Evolutionary conservation across 805 yeast species (phyloP).

Genomic region (Saturnispora gosingensis): DNA sequence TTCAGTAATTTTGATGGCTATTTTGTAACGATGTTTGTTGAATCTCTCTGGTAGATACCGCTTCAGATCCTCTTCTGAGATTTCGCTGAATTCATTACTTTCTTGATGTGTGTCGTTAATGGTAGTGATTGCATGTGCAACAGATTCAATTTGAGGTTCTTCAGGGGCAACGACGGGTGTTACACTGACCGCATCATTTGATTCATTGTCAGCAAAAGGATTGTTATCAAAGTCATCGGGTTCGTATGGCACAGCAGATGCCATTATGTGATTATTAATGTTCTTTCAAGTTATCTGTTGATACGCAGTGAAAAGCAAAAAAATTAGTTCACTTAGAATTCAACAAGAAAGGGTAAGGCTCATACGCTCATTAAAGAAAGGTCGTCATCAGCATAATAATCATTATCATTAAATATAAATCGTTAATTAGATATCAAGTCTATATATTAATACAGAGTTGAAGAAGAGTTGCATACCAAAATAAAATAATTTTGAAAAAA

Average conservation of each 20-base stretch:
- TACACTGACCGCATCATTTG: background rate
- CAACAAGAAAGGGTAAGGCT: background rate
- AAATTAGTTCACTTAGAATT: background rate
- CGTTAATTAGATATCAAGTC: background rate
- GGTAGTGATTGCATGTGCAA: background rate
- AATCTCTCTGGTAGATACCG: slow-evolving; percentile 43
- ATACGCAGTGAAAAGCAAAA: background rate
- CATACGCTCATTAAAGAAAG: background rate
- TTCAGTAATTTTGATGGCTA: slow-evolving; percentile 51
- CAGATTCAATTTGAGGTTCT: background rate
- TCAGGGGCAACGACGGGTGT: background rate
- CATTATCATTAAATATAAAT: background rate
- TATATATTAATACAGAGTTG: background rate
- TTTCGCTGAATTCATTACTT: slow-evolving; percentile 5
- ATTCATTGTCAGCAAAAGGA: slow-evolving; percentile 45
- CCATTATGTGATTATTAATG: slow-evolving; percentile 15
- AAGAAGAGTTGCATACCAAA: background rate
- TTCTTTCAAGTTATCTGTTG: background rate
- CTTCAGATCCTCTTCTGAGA: slow-evolving; percentile 35
- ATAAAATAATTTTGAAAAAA: background rate
- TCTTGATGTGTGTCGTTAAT: background rate
- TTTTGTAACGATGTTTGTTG: slow-evolving; percentile 29
- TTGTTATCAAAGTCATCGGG: slow-evolving; percentile 51
- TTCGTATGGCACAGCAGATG: slow-evolving; percentile 31
- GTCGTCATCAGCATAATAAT: background rate